A percentile compares a stretch with the other conserved stretches of the same genome.
Evolutionary conservation across 176 grass and related monocot genomes (phyloP).

Genomic region (Musa beccarii): DNA sequence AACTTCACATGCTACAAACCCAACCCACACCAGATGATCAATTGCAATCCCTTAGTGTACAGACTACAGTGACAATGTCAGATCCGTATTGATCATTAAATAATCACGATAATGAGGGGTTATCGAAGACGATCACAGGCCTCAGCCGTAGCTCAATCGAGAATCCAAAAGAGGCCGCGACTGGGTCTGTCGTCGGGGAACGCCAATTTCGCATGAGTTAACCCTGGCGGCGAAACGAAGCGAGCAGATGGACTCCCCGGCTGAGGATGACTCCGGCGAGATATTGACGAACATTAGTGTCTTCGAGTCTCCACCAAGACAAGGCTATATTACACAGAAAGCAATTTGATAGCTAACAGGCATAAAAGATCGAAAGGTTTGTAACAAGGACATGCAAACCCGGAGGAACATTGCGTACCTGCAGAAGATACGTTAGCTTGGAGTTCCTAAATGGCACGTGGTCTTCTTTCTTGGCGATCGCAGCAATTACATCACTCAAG

Average conservation of each 20-base stretch:
- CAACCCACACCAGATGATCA: too few relatives aligned
- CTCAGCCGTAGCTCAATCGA: conserved; percentile 38
- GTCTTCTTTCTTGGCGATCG: conserved; percentile 85
- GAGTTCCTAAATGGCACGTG: conserved; percentile 93
- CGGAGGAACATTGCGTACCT: conserved; percentile 32
- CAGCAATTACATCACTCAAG: conserved; percentile 79
- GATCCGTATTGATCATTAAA: background rate
- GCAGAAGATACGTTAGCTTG: conserved; percentile 84
- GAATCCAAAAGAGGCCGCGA: conserved; percentile 27
- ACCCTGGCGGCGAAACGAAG: conserved; percentile 85
- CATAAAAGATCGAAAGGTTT: background rate
- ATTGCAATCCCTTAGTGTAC: background rate
- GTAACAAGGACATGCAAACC: background rate
- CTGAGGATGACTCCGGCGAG: conserved; percentile 57
- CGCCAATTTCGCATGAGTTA: conserved; percentile 78
- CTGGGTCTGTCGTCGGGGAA: conserved; percentile 64
- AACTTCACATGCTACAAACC: background rate
- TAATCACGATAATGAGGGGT: background rate
- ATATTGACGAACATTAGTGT: conserved; percentile 95
- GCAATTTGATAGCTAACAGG: too few relatives aligned
- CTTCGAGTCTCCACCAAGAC: conserved; percentile 89
- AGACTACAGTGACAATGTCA: background rate
- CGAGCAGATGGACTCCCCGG: conserved; percentile 60
- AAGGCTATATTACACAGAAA: conserved; percentile 47
- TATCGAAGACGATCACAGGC: background rate